A percentile compares a stretch with the other conserved stretches of the same genome.
These are phyloP conservation scores for Solanum etuberosum DNA, from an alignment of 257 asterid species.

Conservation along the genomic window DNA sequence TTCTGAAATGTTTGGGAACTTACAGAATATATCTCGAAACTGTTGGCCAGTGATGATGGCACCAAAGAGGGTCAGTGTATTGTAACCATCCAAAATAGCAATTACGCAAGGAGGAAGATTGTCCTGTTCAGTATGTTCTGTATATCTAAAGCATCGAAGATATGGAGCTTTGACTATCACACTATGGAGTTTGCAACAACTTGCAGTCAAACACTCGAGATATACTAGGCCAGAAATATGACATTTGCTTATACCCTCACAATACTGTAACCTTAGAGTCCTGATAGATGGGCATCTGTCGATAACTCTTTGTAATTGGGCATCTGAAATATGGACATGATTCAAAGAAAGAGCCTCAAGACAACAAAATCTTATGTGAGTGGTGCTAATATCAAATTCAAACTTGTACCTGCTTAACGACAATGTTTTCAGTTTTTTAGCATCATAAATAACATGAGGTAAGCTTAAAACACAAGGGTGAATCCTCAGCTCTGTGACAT, in stretches of 20 bases:
- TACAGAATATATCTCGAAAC: no score
- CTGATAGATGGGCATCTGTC: neutral
- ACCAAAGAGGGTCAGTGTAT: no score
- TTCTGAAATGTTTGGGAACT: no score
- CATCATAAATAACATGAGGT: no score
- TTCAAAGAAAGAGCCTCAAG: neutral
- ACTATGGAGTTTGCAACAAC: neutral
- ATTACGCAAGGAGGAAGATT: no score
- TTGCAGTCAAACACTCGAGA: neutral
- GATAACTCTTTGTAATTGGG: neutral
- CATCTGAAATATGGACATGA: neutral
- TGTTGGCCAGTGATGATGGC: no score
- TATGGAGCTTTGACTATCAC: neutral
- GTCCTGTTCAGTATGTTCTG: neutral
- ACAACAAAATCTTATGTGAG: neutral
- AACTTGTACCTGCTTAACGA: neutral
- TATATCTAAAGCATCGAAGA: neutral
- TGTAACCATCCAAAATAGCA: no score
- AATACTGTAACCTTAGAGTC: neutral
- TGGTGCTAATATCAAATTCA: neutral
- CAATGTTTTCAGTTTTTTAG: no score
- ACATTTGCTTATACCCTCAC: neutral
- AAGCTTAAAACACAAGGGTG: no score
- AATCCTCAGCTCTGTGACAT: no score
- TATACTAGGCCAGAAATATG: neutral